phyloP scores from a whole-genome alignment of 371 early-diverging fungal genomes.

The Mortierella sp. region DNA sequence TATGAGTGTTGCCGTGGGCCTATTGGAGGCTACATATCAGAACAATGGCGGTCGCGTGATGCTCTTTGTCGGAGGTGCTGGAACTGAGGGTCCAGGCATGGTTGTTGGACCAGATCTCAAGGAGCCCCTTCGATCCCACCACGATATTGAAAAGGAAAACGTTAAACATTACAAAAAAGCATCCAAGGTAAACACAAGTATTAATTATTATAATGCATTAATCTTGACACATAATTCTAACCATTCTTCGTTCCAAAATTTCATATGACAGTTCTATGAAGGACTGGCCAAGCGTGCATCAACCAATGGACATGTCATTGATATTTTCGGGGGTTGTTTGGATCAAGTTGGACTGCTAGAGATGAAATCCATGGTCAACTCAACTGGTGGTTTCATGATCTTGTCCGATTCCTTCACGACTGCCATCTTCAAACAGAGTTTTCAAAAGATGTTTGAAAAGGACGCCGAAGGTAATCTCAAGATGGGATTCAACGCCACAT shows the following conservation, averaged over 20 bases:
- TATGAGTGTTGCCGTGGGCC: conserved; percentile 94
- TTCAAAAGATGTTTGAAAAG: conserved; percentile 92
- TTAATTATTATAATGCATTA: not conserved
- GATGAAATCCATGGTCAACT: conserved; percentile 95
- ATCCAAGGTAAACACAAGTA: conserved; percentile 64
- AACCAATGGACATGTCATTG: conserved; percentile 86
- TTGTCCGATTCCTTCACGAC: conserved; percentile 98
- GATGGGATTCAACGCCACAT: conserved; percentile 99
- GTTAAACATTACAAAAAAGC: conserved; percentile 95
- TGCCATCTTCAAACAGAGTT: conserved; percentile 96
- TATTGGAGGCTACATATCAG: conserved; percentile 95
- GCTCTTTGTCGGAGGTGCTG: conserved; percentile 98
- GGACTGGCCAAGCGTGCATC: conserved; percentile 90
- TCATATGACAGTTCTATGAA: conserved; percentile 86
- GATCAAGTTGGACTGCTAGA: conserved; percentile 98
- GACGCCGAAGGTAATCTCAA: conserved; percentile 89
- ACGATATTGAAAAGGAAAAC: conserved; percentile 96
- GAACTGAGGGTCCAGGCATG: conserved; percentile 98
- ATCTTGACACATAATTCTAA: not conserved
- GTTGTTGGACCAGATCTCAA: conserved; percentile 94
- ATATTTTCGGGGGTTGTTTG: conserved; percentile 94
- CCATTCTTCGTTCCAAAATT: not conserved
- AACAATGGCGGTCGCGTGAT: conserved; percentile 97
- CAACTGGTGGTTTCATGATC: conserved; percentile 97
- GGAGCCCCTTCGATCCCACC: conserved; percentile 97